Base-by-base conservation (phyloP, 257 asterid species). In the Solanum neorickii region DNA sequence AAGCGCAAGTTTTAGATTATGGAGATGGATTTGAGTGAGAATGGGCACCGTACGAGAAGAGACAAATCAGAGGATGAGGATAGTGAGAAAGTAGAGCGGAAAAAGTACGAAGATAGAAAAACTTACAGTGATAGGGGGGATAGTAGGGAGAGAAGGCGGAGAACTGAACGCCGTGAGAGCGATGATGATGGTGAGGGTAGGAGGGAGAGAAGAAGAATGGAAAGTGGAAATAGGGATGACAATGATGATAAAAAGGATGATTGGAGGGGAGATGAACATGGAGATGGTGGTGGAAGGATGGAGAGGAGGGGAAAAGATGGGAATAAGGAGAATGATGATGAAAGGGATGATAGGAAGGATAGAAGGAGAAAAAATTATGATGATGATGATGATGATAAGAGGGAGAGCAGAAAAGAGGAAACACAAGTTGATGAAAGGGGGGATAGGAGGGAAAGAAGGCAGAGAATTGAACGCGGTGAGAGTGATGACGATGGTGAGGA, bases 351-450 rank as follows among this genome's bases (percentile, higher is more conserved):
- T 18, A 33, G 82, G 86, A 80, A 73, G 25, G 8, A 74, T n/a
- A 52, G 82, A 39, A 65, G 12, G 68, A 66, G 49, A 74, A 86
- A 86, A 39, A 84, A 37, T n/a, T 12, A 77, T 44, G 49, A 82
- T 82, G 77, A 33, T 33, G 35, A 33, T 33, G 35, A 33, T 33
- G 35, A 86, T 7, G 87, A 82, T 59, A 68, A 46, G 77, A 82
- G 82, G 83, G 29, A 65, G 87, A 76, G 59, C 2, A 73, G 82
- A 69, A 33, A 83, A 83, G 68, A 84, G 68, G n/a, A 56, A 77
- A 35, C 73, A 65, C 86, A 21, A 37, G 49, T 74, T 74, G 31
- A 86, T 41, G 87, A 87, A 20, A 42, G 87, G 83, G 91, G 87
- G 7, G 89, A 85, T 52, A 76, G 70, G 69, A 85, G 66, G 76